These are phyloP conservation scores for Spergularia bocconei DNA, from an alignment of 148 eudicot species.

Conservation along the genomic window DNA sequence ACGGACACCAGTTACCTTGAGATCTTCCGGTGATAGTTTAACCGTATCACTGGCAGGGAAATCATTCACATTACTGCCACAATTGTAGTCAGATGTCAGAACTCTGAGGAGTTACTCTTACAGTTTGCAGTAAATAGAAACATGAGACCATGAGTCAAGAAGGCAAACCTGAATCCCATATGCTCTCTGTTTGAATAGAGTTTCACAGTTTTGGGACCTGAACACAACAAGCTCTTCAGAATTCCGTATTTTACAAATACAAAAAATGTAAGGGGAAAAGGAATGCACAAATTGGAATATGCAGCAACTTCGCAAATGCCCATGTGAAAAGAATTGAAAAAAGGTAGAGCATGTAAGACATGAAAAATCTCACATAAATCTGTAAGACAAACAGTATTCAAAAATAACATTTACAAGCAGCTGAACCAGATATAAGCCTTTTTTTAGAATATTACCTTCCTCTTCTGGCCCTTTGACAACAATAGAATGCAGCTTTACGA, in stretches of 20 bases:
- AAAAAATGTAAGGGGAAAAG: not conserved
- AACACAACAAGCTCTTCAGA: constrained; percentile 23
- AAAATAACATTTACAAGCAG: not conserved
- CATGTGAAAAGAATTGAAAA: not conserved
- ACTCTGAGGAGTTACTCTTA: not conserved
- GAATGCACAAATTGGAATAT: not conserved
- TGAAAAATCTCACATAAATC: not conserved
- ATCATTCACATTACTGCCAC: constrained; percentile 85
- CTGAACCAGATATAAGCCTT: not conserved
- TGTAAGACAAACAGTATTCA: not conserved
- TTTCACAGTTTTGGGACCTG: constrained; percentile 94
- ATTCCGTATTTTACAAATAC: not conserved
- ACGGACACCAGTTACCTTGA: constrained; percentile 46
- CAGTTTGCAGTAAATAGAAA: not conserved
- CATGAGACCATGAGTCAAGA: constrained; percentile 10
- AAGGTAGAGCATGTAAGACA: not conserved
- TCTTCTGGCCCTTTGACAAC: constrained; percentile 80
- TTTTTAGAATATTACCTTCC: constrained; percentile 49
- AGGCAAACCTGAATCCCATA: constrained; percentile 88
- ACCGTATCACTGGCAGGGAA: constrained; percentile 85
- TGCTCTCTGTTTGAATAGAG: constrained; percentile 89
- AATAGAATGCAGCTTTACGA: constrained; percentile 81
- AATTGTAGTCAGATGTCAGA: constrained; percentile 23
- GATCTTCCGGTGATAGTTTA: constrained; percentile 60
- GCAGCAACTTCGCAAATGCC: not conserved